A percentile compares a stretch with the other conserved stretches of the same genome.
Conservation (phyloP, 2,329 filamentous ascomycete genomes). For the Pseudopithomyces chartarum region DNA sequence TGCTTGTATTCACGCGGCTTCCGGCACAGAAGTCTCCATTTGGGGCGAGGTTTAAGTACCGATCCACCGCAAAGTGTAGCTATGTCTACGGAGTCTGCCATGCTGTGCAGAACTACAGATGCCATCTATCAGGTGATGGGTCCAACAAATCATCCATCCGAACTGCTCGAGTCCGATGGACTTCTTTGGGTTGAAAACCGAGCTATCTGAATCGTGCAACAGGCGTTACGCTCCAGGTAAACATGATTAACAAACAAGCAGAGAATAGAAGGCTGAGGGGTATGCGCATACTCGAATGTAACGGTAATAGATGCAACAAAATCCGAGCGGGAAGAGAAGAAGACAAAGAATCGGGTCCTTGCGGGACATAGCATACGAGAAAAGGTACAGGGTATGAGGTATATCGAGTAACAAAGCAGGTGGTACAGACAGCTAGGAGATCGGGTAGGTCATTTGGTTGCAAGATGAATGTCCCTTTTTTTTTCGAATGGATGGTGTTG, state of each 20-base stretch:
- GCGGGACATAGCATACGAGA: conserved; percentile 17
- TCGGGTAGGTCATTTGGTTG: background rate
- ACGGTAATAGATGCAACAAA: conserved; percentile 2
- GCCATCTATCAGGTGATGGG: too few species aligned
- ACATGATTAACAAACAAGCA: background rate
- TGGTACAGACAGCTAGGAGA: conserved; percentile 12
- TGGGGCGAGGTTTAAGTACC: too few species aligned
- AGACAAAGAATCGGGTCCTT: background rate
- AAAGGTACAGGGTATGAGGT: conserved; percentile 14
- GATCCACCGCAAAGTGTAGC: too few species aligned
- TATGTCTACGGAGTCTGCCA: too few species aligned
- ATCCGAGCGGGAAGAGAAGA: background rate
- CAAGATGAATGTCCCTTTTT: background rate
- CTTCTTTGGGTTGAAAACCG: too few species aligned
- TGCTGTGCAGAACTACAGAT: too few species aligned
- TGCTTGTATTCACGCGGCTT: too few species aligned
- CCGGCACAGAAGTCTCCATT: too few species aligned
- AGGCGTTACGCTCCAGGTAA: conserved; percentile 1
- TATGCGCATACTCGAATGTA: conserved; percentile 20
- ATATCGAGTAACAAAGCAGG: conserved; percentile 8
- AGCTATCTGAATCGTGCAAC: too few species aligned
- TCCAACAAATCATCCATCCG: background rate
- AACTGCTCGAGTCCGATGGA: too few species aligned
- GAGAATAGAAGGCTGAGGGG: conserved; percentile 11
- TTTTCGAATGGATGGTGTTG: background rate